Conservation (phyloP, 1,139 yeast genomes). For the Pichia sp. region DNA sequence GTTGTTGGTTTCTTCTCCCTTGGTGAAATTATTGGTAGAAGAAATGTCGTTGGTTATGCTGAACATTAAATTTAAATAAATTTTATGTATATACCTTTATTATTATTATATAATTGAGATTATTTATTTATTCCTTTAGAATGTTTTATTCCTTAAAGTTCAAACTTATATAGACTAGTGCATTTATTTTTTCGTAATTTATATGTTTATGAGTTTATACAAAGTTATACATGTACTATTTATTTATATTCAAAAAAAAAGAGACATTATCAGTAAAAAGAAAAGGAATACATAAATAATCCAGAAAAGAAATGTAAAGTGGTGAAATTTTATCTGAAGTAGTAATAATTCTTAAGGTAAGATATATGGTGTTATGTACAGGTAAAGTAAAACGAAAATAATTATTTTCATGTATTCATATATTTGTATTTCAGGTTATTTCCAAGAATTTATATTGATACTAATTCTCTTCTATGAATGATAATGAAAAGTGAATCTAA, state of each 20-base stretch:
- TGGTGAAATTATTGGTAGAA: slow-evolving; percentile 97
- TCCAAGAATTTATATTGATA: neutral
- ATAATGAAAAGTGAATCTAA: neutral
- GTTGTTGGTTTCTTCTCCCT: slow-evolving; percentile 85
- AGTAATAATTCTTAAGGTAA: too few relatives aligned
- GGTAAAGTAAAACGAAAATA: neutral
- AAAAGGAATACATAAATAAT: neutral
- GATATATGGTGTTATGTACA: neutral
- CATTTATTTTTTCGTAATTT: neutral
- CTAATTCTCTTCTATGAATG: neutral
- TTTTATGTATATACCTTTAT: neutral
- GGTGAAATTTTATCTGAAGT: neutral
- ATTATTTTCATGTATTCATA: neutral
- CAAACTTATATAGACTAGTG: neutral
- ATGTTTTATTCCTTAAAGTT: neutral
- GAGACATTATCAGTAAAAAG: neutral
- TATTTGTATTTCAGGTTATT: neutral
- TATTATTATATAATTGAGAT: neutral
- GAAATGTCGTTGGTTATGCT: slow-evolving; percentile 83
- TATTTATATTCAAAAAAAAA: neutral
- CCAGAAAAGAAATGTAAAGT: neutral
- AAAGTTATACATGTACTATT: neutral
- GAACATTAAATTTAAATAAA: slow-evolving; percentile 29
- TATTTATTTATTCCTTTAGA: neutral
- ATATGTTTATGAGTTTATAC: neutral